Evolutionary conservation across 169 alveolate species (phyloP), one percentile per base, ranked within the genome.

Genomic region (Eimeria maxima): DNA sequence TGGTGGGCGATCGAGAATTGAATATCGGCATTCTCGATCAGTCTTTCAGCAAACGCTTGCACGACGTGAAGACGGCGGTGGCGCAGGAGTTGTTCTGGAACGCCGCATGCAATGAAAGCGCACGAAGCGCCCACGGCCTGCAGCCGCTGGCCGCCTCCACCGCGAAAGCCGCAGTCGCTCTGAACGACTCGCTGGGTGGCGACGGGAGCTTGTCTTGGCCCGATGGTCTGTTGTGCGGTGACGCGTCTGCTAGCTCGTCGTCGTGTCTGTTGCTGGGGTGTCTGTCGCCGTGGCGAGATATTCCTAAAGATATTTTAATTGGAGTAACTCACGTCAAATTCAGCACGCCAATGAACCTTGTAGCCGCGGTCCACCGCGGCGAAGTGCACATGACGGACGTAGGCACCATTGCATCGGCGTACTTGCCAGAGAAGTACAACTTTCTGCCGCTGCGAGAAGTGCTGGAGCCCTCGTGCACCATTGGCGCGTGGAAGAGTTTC

Each of bases 351-450:
- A 86, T 86, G 93, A 86, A 86, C 78, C 27, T 86, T 60, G 60
- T 86, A 24, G 93, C 93, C 24, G 93, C 93, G 10, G 93, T 86
- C 1, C 80, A 86, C 16, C 93, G 93, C 42, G 93, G 93, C 11
- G 93, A 86, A 47, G 93, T 86, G 63, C 80, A 86, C 63, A 86
- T 86, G 93, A 86, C 93, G 20, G 93, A 86, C 42, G 78, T 86
- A 16, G 93, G 93, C 53, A 86, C 93, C 38, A 55, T 86, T 20
- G 93, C 93, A 2, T 57, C 93, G n/a, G 93, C 93, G 20, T 86
- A 86, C 13, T 50, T 86, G 22, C 93, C 93, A 7, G 93, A 86
- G 44, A 86, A 60, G 27, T 86, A 86, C 93, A 86, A 86, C 42
- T 86, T 86, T n/a, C 78, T 86, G 63, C 93, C 93, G 11, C 44